A percentile compares a stretch with the other conserved stretches of the same genome.
Evolutionary conservation across 371 early-diverging fungal genomes (phyloP).

Genomic region (Mucor racemosus): DNA sequence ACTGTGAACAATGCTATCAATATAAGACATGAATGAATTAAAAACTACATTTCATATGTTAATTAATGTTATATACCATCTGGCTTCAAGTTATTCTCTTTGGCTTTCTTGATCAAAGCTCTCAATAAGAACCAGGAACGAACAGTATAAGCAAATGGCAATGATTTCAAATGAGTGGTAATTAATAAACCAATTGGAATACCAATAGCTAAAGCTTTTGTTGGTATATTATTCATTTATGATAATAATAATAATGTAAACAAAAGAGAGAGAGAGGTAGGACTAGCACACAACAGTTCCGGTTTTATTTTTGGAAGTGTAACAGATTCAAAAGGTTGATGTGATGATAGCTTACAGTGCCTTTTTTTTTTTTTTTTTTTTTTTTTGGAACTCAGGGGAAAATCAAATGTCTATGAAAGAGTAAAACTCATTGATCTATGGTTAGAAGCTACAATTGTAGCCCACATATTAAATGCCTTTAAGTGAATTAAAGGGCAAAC

Average conservation of each 20-base stretch:
- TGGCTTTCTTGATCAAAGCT: constrained; percentile 37
- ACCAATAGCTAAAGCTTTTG: constrained; percentile 13
- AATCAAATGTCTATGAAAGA: too few species aligned
- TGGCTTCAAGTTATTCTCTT: constrained; percentile 29
- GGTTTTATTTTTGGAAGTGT: neutral
- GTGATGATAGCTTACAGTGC: too few species aligned
- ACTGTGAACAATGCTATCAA: constrained; percentile 37
- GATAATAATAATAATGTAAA: neutral
- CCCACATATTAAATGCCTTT: too few species aligned
- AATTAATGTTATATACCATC: constrained; percentile 25
- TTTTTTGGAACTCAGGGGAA: too few species aligned
- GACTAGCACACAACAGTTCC: neutral
- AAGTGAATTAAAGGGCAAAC: too few species aligned
- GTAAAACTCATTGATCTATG: too few species aligned
- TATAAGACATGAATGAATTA: neutral
- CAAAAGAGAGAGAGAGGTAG: neutral
- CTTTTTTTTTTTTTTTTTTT: too few species aligned
- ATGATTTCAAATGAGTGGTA: constrained; percentile 37
- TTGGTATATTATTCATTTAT: constrained; percentile 9
- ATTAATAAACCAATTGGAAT: constrained; percentile 22
- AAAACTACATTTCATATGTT: neutral
- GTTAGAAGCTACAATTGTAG: too few species aligned
- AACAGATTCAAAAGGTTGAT: neutral
- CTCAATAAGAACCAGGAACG: constrained; percentile 43
- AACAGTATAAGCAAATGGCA: constrained; percentile 45